phyloP scores from a whole-genome alignment of 78 protist species.

The Polysphondylium violaceum region DNA sequence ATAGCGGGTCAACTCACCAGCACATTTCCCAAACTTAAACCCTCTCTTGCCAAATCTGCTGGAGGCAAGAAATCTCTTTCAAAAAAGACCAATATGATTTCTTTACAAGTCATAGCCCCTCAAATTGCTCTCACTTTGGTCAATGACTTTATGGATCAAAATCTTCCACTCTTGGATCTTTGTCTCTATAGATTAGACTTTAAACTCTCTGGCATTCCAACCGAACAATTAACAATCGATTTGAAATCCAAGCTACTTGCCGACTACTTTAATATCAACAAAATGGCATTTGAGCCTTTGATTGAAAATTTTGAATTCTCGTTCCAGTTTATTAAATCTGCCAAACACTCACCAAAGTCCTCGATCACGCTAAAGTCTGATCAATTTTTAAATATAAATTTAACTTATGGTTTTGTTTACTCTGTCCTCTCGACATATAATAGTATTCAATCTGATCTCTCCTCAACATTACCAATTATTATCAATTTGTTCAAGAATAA shows the following conservation, averaged over 20 bases:
- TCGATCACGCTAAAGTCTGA: background rate
- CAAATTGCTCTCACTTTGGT: constrained; percentile 36
- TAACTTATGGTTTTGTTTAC: constrained; percentile 36
- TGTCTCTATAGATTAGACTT: constrained; percentile 3
- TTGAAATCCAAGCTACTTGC: background rate
- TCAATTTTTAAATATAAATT: constrained; percentile 38
- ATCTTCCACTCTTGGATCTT: constrained; percentile 61
- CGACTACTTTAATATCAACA: constrained; percentile 53
- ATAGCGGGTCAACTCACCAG: constrained; percentile 39
- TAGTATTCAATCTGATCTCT: constrained; percentile 32
- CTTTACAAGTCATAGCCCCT: constrained; percentile 10
- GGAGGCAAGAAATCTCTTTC: background rate
- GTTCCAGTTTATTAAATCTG: background rate
- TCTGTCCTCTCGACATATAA: constrained; percentile 21
- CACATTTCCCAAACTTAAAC: constrained; percentile 1
- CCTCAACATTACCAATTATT: constrained; percentile 21
- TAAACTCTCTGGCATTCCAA: background rate
- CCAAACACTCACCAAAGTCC: background rate
- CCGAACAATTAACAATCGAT: background rate
- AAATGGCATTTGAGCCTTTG: constrained; percentile 72
- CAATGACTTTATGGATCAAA: constrained; percentile 74
- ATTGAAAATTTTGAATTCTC: constrained; percentile 63
- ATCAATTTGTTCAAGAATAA: constrained; percentile 16
- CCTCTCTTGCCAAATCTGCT: background rate
- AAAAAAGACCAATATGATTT: background rate